phyloP scores from a whole-genome alignment of 192 early-diverging fungal genomes.

The Backusella luteola region DNA sequence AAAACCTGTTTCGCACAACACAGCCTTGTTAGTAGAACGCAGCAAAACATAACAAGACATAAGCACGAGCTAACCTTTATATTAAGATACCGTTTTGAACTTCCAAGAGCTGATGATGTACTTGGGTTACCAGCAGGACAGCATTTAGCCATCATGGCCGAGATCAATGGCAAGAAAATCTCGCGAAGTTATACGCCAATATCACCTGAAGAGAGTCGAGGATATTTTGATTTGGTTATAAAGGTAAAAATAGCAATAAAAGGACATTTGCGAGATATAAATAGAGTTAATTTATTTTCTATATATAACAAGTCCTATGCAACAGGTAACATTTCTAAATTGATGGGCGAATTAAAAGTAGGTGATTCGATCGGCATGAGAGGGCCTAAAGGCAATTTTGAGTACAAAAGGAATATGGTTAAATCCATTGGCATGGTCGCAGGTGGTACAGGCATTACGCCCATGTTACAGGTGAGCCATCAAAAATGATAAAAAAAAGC shows the following conservation, averaged over 20 bases:
- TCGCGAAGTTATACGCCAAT: constrained; percentile 91
- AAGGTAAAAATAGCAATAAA: constrained; percentile 56
- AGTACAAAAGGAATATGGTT: constrained; percentile 79
- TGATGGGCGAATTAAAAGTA: constrained; percentile 63
- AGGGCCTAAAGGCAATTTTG: constrained; percentile 90
- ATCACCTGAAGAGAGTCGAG: constrained; percentile 75
- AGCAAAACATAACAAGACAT: too few species aligned
- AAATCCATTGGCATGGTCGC: constrained; percentile 89
- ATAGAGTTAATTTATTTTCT: not conserved
- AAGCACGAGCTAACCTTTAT: not conserved
- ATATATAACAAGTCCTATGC: constrained; percentile 65
- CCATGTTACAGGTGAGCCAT: constrained; percentile 44
- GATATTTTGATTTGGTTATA: constrained; percentile 89
- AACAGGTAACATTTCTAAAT: constrained; percentile 78
- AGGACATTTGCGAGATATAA: not conserved
- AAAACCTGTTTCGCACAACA: constrained; percentile 75
- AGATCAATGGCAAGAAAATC: constrained; percentile 81
- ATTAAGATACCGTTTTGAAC: constrained; percentile 75
- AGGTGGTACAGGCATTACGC: constrained; percentile 72
- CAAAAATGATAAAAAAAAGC: not conserved
- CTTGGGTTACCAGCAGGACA: constrained; percentile 91
- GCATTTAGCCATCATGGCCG: constrained; percentile 88
- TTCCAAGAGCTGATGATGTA: constrained; percentile 60
- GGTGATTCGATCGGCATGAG: constrained; percentile 74
- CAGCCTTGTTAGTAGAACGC: constrained; percentile 64